These are phyloP conservation scores for Trypanosoma melophagium DNA, from an alignment of 208 protist species.

Conservation along the genomic window DNA sequence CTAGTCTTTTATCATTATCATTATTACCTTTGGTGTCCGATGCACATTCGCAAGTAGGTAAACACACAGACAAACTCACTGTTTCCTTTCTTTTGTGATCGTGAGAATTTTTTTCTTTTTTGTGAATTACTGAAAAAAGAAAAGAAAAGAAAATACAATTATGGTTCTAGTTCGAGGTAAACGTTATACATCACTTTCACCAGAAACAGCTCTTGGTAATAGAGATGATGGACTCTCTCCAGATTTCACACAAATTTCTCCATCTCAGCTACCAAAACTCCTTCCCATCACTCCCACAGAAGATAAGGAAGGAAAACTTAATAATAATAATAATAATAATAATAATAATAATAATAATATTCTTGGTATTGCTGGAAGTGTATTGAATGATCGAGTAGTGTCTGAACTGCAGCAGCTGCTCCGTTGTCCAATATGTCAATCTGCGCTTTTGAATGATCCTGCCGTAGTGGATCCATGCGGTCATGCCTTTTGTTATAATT, in stretches of 20 bases:
- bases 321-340: neutral
- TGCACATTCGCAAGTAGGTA: neutral
- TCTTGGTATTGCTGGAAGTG: too few species aligned
- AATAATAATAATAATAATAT: too few species aligned
- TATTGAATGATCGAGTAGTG: conserved; percentile 37
- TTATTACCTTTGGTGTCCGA: neutral
- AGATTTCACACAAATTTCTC: conserved; percentile 13
- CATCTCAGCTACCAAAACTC: conserved; percentile 14
- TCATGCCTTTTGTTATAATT: conserved; percentile 73
- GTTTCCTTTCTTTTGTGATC: conserved; percentile 5
- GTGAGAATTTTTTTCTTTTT: neutral
- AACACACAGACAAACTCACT: neutral
- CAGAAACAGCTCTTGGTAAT: neutral
- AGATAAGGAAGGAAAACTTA: neutral
- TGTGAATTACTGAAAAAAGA: neutral
- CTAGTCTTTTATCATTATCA: neutral
- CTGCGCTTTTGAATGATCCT: conserved; percentile 38
- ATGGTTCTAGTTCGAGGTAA: neutral
- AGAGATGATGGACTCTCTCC: neutral
- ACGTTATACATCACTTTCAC: conserved; percentile 16
- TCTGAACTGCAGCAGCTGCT: conserved; percentile 12
- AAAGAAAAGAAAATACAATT: neutral
- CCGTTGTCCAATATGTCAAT: conserved; percentile 52
- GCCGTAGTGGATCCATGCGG: conserved; percentile 67
- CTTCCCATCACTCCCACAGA: neutral